phyloP scores from a whole-genome alignment of 2,329 filamentous ascomycete species.

The Botrytis medusae region DNA sequence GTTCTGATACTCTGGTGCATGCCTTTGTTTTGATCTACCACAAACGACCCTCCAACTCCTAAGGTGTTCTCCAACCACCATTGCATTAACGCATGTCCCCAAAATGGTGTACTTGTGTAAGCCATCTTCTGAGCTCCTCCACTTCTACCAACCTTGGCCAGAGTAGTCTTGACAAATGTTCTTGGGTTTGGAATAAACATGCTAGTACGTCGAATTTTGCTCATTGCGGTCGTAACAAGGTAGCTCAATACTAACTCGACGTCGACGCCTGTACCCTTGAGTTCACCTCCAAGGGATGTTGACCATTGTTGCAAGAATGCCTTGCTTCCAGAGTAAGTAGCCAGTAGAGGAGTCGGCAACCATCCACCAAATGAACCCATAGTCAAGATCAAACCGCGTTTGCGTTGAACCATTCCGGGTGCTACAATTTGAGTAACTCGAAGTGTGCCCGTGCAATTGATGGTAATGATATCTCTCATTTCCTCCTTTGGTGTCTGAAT shows the following conservation, averaged over 20 bases:
- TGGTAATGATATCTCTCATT: slow-evolving; percentile 85
- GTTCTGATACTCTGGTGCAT: slow-evolving; percentile 70
- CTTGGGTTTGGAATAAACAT: slow-evolving; percentile 77
- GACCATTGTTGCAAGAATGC: slow-evolving; percentile 98
- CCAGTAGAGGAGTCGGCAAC: slow-evolving; percentile 85
- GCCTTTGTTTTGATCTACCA: slow-evolving; percentile 60
- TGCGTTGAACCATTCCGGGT: slow-evolving; percentile 80
- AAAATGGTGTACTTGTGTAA: slow-evolving; percentile 88
- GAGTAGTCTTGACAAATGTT: slow-evolving; percentile 74
- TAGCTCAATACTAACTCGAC: slow-evolving; percentile 93
- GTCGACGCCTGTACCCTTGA: slow-evolving; percentile 76
- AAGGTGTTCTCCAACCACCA: slow-evolving; percentile 68
- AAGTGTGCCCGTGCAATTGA: slow-evolving; percentile 92
- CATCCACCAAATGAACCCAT: slow-evolving; percentile 97
- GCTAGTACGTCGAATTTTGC: slow-evolving; percentile 82
- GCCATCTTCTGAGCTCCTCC: slow-evolving; percentile 77
- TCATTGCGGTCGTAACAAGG: slow-evolving; percentile 94
- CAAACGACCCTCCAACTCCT: slow-evolving; percentile 56
- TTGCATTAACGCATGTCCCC: slow-evolving; percentile 86
- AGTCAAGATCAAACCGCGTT: slow-evolving; percentile 85
- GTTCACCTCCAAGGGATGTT: slow-evolving; percentile 77
- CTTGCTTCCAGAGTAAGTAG: slow-evolving; percentile 97
- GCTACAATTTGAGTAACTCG: slow-evolving; percentile 83
- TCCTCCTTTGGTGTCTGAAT: slow-evolving; percentile 75
- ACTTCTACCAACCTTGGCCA: slow-evolving; percentile 76